Conservation (phyloP, 768 basidiomycete genomes). For the Podaxis sp. region DNA sequence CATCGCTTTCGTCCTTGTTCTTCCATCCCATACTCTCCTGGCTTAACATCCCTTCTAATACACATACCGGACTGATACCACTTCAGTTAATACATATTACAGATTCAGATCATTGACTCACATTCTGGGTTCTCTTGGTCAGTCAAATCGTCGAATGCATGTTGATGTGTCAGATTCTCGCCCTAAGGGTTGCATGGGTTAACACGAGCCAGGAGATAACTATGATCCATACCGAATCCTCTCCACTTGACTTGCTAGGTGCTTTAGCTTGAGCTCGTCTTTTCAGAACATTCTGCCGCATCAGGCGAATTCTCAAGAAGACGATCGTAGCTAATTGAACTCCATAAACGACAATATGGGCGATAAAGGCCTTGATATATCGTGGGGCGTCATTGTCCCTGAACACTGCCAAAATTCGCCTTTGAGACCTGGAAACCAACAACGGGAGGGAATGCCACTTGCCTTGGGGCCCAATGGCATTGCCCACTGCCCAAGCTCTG, state of each 20-base stretch:
- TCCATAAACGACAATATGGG: conserved; percentile 47
- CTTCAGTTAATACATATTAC: background rate
- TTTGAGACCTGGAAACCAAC: too few relatives aligned
- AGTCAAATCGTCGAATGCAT: conserved; percentile 50
- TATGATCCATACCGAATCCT: conserved; percentile 21
- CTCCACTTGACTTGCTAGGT: conserved; percentile 29
- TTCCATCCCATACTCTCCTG: background rate
- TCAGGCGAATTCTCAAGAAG: conserved; percentile 39
- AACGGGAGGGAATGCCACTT: background rate
- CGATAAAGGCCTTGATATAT: conserved; percentile 47
- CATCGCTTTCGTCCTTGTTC: background rate
- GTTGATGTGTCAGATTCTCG: conserved; percentile 34
- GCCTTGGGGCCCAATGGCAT: conserved; percentile 47
- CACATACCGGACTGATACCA: conserved; percentile 34
- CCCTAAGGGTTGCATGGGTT: conserved; percentile 20
- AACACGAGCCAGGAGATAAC: background rate
- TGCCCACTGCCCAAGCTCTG: conserved; percentile 52
- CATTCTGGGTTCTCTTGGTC: conserved; percentile 49
- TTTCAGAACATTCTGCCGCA: conserved; percentile 41
- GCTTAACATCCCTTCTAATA: conserved; percentile 25
- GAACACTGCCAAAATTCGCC: conserved; percentile 33
- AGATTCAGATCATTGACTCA: conserved; percentile 20
- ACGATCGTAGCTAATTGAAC: conserved; percentile 38
- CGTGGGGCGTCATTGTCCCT: conserved; percentile 44
- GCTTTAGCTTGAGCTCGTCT: conserved; percentile 34